Conservation (phyloP, 225 moss, liverwort and hornwort species). For the Pseudoscleropodium purum region DNA sequence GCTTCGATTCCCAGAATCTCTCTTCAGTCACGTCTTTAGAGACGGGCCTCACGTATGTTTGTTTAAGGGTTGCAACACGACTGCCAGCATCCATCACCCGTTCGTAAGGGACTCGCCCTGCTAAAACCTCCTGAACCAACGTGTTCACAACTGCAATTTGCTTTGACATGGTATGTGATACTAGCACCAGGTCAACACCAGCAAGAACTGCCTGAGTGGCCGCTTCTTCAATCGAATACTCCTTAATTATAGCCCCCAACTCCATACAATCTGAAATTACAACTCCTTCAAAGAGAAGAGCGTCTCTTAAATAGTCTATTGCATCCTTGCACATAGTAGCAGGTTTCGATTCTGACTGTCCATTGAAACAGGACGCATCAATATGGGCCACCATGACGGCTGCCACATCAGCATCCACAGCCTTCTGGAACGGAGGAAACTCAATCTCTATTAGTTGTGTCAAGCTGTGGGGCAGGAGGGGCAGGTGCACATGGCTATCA, state of each 20-base stretch:
- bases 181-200: conserved; percentile 63
- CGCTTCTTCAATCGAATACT: conserved; percentile 37
- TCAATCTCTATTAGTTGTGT: conserved; percentile 30
- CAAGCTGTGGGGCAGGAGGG: conserved; percentile 27
- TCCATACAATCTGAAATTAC: conserved; percentile 58
- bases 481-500: conserved; percentile 59
- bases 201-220: conserved; percentile 42
- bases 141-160: conserved; percentile 35
- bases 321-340: conserved; percentile 45
- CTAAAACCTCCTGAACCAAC: conserved; percentile 25
- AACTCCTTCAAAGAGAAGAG: conserved; percentile 67
- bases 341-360: not conserved
- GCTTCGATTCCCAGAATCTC: conserved; percentile 12
- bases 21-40: not conserved
- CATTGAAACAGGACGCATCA: conserved; percentile 27
- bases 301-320: conserved; percentile 31
- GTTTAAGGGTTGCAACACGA: conserved; percentile 23
- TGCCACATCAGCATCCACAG: conserved; percentile 62
- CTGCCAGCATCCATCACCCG: conserved; percentile 36
- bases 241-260: conserved; percentile 42
- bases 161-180: conserved; percentile 36
- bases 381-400: conserved; percentile 73
- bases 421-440: conserved; percentile 53
- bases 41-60: conserved; percentile 16
- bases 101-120: conserved; percentile 31